phyloP scores from a whole-genome alignment of 169 alveolate species.

The Plasmodium knowlesi region DNA sequence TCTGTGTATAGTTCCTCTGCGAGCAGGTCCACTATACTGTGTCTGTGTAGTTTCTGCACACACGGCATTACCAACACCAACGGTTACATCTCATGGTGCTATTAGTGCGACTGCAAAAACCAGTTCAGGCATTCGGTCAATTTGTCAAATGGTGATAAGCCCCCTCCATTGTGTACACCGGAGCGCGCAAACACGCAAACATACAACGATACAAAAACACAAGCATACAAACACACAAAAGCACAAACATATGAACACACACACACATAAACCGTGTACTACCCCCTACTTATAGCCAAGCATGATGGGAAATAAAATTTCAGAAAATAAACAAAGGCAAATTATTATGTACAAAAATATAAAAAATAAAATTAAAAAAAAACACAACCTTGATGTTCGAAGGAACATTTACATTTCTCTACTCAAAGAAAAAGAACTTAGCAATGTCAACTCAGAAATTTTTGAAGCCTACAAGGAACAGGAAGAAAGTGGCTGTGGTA shows the following conservation, averaged over 20 bases:
- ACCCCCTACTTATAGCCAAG: not conserved
- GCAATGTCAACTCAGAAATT: slow-evolving; percentile 10
- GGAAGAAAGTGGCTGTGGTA: not conserved
- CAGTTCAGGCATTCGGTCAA: not conserved
- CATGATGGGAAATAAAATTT: slow-evolving; percentile 56
- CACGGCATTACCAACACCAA: not conserved
- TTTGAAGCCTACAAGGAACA: slow-evolving; percentile 20
- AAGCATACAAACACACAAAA: too few species aligned
- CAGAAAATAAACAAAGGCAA: slow-evolving; percentile 51
- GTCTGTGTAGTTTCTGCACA: not conserved
- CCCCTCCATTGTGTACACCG: not conserved
- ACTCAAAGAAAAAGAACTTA: slow-evolving; percentile 17
- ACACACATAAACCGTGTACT: not conserved
- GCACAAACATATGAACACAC: too few species aligned
- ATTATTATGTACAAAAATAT: slow-evolving; percentile 54
- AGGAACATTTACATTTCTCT: slow-evolving; percentile 34
- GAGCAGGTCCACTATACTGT: not conserved
- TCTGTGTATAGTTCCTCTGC: not conserved
- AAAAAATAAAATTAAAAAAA: slow-evolving; percentile 49
- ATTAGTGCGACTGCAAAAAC: not conserved
- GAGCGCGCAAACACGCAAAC: too few species aligned
- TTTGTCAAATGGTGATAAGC: not conserved
- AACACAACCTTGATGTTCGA: slow-evolving; percentile 21
- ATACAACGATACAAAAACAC: too few species aligned
- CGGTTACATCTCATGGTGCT: not conserved